A percentile compares a stretch with the other conserved stretches of the same genome.
These are phyloP conservation scores for Solanum phureja DNA, from an alignment of 257 asterid genomes.

Conservation along the genomic window DNA sequence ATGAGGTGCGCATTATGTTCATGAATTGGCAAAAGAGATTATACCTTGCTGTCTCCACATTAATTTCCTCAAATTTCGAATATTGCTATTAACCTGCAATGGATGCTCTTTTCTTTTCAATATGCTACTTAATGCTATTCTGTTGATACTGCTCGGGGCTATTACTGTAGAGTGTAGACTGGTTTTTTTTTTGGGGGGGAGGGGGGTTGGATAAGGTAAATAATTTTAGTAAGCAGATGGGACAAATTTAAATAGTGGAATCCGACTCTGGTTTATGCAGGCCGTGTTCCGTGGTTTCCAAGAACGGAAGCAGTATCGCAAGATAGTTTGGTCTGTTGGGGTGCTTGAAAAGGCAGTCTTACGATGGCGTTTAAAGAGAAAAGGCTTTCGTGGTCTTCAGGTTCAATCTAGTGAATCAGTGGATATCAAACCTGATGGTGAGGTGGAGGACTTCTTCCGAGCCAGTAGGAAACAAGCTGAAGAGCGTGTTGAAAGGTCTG, in stretches of 20 bases:
- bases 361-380: slow-evolving; percentile 91
- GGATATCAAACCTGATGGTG: slow-evolving; percentile 14
- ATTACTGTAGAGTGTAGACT: not conserved
- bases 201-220: not conserved
- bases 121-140: not conserved
- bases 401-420: slow-evolving; percentile 19
- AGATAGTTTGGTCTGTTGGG: slow-evolving; percentile 87
- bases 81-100: not conserved
- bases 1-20: not conserved
- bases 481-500: slow-evolving; percentile 94
- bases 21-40: not conserved
- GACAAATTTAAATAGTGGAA: not conserved
- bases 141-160: not conserved
- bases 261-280: slow-evolving; percentile 27
- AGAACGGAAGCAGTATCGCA: slow-evolving; percentile 66
- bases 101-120: not conserved
- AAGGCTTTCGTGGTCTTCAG: slow-evolving; percentile 89
- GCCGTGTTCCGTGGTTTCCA: slow-evolving; percentile 77
- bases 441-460: slow-evolving; percentile 64
- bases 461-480: slow-evolving; percentile 97
- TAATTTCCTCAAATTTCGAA: not conserved
- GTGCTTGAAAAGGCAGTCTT: slow-evolving; percentile 82
- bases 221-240: not conserved
- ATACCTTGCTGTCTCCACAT: not conserved
- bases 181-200: not conserved